Evolutionary conservation across 169 alveolate species (phyloP).

Genomic region (Plasmodium vivax): DNA sequence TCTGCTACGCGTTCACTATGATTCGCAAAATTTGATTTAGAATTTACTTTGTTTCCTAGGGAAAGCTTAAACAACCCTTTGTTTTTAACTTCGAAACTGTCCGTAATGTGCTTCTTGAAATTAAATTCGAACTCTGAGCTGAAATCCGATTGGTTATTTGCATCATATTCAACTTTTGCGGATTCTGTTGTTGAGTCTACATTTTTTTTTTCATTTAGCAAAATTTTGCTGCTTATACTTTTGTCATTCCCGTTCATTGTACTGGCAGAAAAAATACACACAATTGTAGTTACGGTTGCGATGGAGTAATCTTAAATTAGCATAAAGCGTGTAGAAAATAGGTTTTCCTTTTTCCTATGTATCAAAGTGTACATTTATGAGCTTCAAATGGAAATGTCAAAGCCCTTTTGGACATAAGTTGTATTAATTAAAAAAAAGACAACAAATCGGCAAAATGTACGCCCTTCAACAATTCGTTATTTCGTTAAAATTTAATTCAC

Average conservation of each 20-base stretch:
- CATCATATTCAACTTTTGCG: constrained; percentile 4
- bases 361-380: not conserved
- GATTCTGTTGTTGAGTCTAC: constrained; percentile 11
- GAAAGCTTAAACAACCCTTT: constrained; percentile 49
- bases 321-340: constrained; percentile 2
- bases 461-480: not conserved
- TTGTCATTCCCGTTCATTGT: constrained; percentile 20
- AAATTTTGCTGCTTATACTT: not conserved
- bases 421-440: not conserved
- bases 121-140: constrained; percentile 57
- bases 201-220: constrained; percentile 16
- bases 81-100: constrained; percentile 35
- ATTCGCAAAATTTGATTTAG: constrained; percentile 6
- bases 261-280: not conserved
- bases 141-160: constrained; percentile 6
- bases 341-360: not conserved
- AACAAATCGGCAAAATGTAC: not conserved
- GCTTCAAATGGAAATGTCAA: not conserved
- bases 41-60: not conserved
- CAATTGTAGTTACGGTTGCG: not conserved
- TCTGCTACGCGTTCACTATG: constrained; percentile 3
- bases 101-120: constrained; percentile 44
- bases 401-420: not conserved
- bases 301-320: constrained; percentile 12
- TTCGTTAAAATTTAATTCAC: not conserved